A percentile compares a stretch with the other conserved stretches of the same genome.
Conservation (phyloP, 805 yeast species). For the Maudiozyma pseudohumilis region DNA sequence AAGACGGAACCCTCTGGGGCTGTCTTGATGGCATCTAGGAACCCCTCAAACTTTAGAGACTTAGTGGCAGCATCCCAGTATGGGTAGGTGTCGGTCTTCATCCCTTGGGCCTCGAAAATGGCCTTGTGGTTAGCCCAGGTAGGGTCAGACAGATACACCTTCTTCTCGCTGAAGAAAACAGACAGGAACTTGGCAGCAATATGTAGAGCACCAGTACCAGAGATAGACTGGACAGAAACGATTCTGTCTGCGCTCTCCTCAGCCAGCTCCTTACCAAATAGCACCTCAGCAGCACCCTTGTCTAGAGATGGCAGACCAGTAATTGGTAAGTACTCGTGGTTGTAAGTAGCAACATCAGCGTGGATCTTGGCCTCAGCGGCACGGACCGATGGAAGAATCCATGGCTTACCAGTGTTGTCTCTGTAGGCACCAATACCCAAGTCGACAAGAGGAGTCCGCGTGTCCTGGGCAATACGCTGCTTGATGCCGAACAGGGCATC, state of each 20-base stretch:
- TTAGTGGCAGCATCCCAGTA: constrained; percentile 75
- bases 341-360: constrained; percentile 42
- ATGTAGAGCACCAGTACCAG: constrained; percentile 95
- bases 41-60: constrained; percentile 62
- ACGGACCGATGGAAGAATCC: constrained; percentile 69
- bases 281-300: constrained; percentile 59
- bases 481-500: constrained; percentile 82
- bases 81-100: constrained; percentile 61
- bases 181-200: constrained; percentile 53
- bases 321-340: constrained; percentile 86
- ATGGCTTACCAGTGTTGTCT: constrained; percentile 79
- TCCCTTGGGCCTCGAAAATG: constrained; percentile 64
- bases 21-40: constrained; percentile 45
- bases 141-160: constrained; percentile 69
- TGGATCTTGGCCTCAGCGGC: constrained; percentile 59
- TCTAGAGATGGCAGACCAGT: constrained; percentile 64
- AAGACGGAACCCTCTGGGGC: constrained; percentile 75
- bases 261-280: constrained; percentile 52
- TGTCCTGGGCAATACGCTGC: constrained; percentile 51
- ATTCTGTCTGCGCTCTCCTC: constrained; percentile 54
- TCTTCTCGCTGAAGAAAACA: constrained; percentile 25
- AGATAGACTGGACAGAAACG: constrained; percentile 77
- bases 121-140: constrained; percentile 97
- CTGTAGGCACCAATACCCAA: constrained; percentile 93
- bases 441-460: constrained; percentile 63